Percentiles rank a stretch among this genome's conserved stretches.
Evolutionary conservation across 1,139 yeast species (phyloP).

Genomic region (Taphrina populina): DNA sequence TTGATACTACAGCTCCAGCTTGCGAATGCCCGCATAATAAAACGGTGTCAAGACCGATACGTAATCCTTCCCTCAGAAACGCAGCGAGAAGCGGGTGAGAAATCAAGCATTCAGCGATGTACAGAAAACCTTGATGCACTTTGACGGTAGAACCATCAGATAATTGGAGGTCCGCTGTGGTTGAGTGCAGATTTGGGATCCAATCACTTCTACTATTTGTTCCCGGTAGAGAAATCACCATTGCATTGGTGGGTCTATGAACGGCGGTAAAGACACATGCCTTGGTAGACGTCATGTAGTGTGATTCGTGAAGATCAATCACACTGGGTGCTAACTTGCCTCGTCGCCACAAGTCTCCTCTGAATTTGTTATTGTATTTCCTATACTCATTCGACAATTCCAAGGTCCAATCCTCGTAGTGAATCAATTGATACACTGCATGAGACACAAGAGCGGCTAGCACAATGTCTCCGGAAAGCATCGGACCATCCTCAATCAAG

Average conservation of each 20-base stretch:
- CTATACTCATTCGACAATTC: slow-evolving; percentile 3
- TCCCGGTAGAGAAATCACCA: slow-evolving; percentile 26
- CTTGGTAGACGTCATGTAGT: slow-evolving; percentile 28
- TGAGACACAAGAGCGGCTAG: slow-evolving; percentile 19
- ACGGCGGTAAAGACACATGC: slow-evolving; percentile 15
- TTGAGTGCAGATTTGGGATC: slow-evolving; percentile 25
- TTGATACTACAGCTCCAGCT: slow-evolving; percentile 28
- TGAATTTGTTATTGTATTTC: no score
- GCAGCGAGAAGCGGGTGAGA: slow-evolving; percentile 5
- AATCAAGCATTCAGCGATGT: slow-evolving; percentile 18
- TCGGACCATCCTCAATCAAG: background rate
- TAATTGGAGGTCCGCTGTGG: slow-evolving; percentile 11
- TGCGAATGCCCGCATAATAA: slow-evolving; percentile 26
- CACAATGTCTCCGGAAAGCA: background rate
- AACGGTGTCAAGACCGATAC: slow-evolving; percentile 6
- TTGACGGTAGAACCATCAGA: background rate
- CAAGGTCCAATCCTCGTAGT: background rate
- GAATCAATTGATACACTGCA: slow-evolving; percentile 6
- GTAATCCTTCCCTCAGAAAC: slow-evolving; percentile 6
- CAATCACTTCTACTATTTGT: slow-evolving; percentile 28
- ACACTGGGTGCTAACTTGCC: background rate
- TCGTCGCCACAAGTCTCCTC: slow-evolving; percentile 9
- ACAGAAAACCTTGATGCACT: slow-evolving; percentile 25
- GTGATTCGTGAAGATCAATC: slow-evolving; percentile 13
- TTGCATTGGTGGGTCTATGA: background rate